Conservation (phyloP, 441 rosid genomes). For the Adansonia gregorii region DNA sequence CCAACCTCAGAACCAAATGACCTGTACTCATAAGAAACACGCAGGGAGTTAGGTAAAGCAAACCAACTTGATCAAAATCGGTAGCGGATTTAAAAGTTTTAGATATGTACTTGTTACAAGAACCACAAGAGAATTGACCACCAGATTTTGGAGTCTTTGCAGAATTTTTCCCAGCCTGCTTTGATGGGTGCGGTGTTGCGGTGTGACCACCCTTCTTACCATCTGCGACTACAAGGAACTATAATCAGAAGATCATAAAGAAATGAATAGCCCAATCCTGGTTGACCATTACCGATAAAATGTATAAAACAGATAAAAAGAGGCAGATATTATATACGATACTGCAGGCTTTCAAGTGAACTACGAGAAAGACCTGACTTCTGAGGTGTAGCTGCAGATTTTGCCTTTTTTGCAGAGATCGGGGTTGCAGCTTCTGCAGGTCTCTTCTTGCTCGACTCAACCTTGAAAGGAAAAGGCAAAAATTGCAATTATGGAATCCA, state of each 20-base stretch:
- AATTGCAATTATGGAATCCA: background rate
- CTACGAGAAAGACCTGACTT: slow-evolving; percentile 57
- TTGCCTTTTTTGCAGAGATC: slow-evolving; percentile 66
- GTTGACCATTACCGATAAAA: background rate
- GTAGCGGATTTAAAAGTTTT: background rate
- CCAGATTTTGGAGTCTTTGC: slow-evolving; percentile 66
- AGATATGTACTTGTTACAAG: slow-evolving; percentile 65
- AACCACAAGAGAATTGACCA: slow-evolving; percentile 60
- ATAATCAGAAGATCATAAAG: background rate
- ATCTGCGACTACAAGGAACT: slow-evolving; percentile 31
- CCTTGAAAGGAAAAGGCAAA: slow-evolving; percentile 38
- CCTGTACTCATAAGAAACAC: slow-evolving; percentile 19
- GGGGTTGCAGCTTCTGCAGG: slow-evolving; percentile 59
- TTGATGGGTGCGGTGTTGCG: slow-evolving; percentile 86
- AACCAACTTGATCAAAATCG: background rate
- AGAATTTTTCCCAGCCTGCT: slow-evolving; percentile 56
- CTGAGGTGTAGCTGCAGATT: slow-evolving; percentile 53
- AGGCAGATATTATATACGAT: background rate
- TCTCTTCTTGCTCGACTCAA: slow-evolving; percentile 66
- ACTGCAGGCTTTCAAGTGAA: background rate
- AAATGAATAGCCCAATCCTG: background rate
- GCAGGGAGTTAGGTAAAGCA: background rate
- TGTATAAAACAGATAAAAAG: background rate
- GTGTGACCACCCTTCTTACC: slow-evolving; percentile 73
- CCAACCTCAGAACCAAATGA: slow-evolving; percentile 49